Base-by-base conservation (phyloP, 1,284 basidiomycete genomes). In the Ceratobasidium sp. region DNA sequence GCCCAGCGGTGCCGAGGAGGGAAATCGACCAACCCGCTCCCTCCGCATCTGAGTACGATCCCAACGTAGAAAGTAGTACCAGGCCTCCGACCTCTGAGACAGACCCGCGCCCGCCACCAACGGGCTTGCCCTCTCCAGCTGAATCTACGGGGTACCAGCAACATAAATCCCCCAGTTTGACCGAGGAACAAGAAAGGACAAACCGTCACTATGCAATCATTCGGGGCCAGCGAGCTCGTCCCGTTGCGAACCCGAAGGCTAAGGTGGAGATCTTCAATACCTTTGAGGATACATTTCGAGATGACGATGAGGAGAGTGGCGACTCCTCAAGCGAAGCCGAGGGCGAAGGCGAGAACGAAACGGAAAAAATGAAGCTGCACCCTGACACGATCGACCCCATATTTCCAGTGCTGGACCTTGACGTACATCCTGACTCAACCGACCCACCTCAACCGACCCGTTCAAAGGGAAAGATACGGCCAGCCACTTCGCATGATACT, bases 181-280 rank as follows among this genome's bases (percentile, higher is more conserved):
- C 71, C 45, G 74, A 69, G 24, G 87, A 83, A 74, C 88, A 82
- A 8, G 93, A 94, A 78, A 88, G 89, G 24, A 85, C 88, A 2
- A 92, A 86, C 78, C 87, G 88, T 59, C 88, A 91, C 31, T 93
- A 93, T 79, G 87, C 89, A 51, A 90, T 94, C 69, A 93, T 96
- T 79, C 89, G 95, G n/a, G 92, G 93, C 17, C 92, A 91, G 77
- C 90, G 94, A 54, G 95, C 96, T n/a, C 90, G 97, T 48, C 97
- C 98, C 1, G 95, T 99, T 8, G 93, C 93, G 7, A 92, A 92
- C 44, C 93, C 96, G 2, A 90, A 92, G 71, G 96, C 96, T 7
- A 96, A 92, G 76, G 94, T 99, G 0, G 92, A 97, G 80, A 90
- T 99, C 48, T 90, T 98, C 59, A 92, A 94, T 78, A 98, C 94